These are phyloP conservation scores for Speleostelium caveatum DNA, from an alignment of 78 protist genomes.

Conservation along the genomic window DNA sequence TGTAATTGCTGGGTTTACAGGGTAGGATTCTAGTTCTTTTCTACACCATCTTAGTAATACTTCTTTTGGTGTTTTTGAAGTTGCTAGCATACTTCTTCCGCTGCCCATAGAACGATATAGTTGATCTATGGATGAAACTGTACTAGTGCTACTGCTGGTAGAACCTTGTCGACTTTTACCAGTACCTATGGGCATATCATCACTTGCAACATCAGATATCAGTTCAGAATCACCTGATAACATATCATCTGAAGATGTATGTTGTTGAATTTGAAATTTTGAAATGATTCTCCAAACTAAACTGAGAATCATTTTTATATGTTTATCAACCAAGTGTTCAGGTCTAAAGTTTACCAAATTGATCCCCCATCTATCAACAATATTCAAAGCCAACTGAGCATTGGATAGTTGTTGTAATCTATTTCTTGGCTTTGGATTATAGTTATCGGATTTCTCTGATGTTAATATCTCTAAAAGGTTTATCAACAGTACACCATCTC, in stretches of 20 bases:
- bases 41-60: slow-evolving; percentile 68
- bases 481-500: slow-evolving; percentile 55
- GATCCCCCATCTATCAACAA: slow-evolving; percentile 58
- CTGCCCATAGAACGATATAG: background rate
- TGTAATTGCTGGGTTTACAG: background rate
- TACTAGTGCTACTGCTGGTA: background rate
- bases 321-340: slow-evolving; percentile 47
- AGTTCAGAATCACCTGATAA: background rate
- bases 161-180: background rate
- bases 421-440: slow-evolving; percentile 49
- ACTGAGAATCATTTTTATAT: slow-evolving; percentile 39
- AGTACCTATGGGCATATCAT: too few species aligned
- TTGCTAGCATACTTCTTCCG: background rate
- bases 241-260: background rate
- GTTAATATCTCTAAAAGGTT: slow-evolving; percentile 53
- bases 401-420: slow-evolving; percentile 63
- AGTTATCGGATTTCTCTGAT: slow-evolving; percentile 28
- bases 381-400: slow-evolving; percentile 44
- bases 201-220: background rate
- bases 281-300: slow-evolving; percentile 63
- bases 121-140: background rate
- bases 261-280: slow-evolving; percentile 68
- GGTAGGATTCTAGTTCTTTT: slow-evolving; percentile 32
- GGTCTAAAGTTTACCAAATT: slow-evolving; percentile 64
- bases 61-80: slow-evolving; percentile 24